A percentile compares a stretch with the other conserved stretches of the same genome.
Conservation (phyloP, 2,329 filamentous ascomycete species). For the Fusarium sp. region DNA sequence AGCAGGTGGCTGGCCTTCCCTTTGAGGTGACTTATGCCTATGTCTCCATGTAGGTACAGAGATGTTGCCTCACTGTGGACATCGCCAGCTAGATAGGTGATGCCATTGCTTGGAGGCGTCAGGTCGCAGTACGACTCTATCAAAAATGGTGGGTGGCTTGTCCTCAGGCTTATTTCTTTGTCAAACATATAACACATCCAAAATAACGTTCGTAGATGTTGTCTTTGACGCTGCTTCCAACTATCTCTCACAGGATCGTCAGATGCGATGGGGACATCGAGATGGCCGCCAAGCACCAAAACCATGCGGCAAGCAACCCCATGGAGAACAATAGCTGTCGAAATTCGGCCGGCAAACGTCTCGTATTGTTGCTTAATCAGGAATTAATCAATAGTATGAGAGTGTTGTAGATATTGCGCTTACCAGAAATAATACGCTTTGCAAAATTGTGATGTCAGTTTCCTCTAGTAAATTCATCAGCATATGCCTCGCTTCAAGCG, state of each 20-base stretch:
- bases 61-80: slow-evolving; percentile 25
- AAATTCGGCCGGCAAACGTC: slow-evolving; percentile 61
- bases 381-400: too few species aligned
- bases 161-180: slow-evolving; percentile 68
- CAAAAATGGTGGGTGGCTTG: slow-evolving; percentile 66
- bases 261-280: slow-evolving; percentile 33
- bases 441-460: slow-evolving; percentile 59
- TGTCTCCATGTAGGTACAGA: slow-evolving; percentile 61
- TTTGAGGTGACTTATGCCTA: slow-evolving; percentile 66
- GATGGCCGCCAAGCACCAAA: slow-evolving; percentile 65
- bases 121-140: slow-evolving; percentile 56
- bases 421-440: slow-evolving; percentile 65
- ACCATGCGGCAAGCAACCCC: slow-evolving; percentile 62
- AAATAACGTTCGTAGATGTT: slow-evolving; percentile 61
- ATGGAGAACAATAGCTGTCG: slow-evolving; percentile 60
- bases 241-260: slow-evolving; percentile 26
- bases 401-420: slow-evolving; percentile 30
- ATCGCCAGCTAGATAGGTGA: slow-evolving; percentile 6
- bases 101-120: slow-evolving; percentile 42
- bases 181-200: slow-evolving; percentile 69
- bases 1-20: slow-evolving; percentile 63
- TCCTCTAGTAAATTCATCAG: slow-evolving; percentile 61
- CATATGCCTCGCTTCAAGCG: slow-evolving; percentile 59
- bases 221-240: slow-evolving; percentile 47
- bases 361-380: too few species aligned